Percentiles rank a stretch among this genome's conserved stretches.
phyloP scores from a whole-genome alignment of 2,329 filamentous ascomycete genomes.

The Curvularia eragrostidis region DNA sequence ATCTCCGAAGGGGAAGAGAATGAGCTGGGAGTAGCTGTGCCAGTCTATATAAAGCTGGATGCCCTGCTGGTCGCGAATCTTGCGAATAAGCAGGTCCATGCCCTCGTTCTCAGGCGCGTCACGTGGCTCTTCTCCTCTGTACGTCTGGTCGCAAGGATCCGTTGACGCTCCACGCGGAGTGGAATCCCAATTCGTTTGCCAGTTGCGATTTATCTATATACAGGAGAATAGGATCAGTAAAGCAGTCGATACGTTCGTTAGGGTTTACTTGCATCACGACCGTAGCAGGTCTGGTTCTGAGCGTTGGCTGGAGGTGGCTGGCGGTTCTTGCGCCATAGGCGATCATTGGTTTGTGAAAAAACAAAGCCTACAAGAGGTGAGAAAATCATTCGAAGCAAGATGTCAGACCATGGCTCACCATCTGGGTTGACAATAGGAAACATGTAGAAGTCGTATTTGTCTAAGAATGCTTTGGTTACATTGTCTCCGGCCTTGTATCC shows the following conservation, averaged over 20 bases:
- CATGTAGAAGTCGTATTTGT: conserved; percentile 45
- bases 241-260: not conserved
- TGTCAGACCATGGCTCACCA: conserved; percentile 18
- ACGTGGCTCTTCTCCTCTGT: conserved; percentile 39
- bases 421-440: conserved; percentile 44
- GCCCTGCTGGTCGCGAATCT: conserved; percentile 54
- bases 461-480: conserved; percentile 40
- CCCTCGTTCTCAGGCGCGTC: conserved; percentile 41
- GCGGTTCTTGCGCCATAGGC: conserved; percentile 47
- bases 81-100: conserved; percentile 56
- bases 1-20: conserved; percentile 65
- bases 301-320: conserved; percentile 30
- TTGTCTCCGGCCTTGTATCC: conserved; percentile 38
- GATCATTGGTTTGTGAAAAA: conserved; percentile 43
- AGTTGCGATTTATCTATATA: conserved; percentile 35
- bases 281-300: conserved; percentile 40
- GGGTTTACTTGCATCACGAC: conserved; percentile 35
- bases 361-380: conserved; percentile 35
- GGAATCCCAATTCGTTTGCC: conserved; percentile 41
- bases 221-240: not conserved
- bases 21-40: conserved; percentile 67
- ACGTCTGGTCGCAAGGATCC: conserved; percentile 39
- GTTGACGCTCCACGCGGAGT: conserved; percentile 37
- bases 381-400: not conserved
- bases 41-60: conserved; percentile 69